Conservation (phyloP, 129 eudicot species). For the Lonicera japonica region DNA sequence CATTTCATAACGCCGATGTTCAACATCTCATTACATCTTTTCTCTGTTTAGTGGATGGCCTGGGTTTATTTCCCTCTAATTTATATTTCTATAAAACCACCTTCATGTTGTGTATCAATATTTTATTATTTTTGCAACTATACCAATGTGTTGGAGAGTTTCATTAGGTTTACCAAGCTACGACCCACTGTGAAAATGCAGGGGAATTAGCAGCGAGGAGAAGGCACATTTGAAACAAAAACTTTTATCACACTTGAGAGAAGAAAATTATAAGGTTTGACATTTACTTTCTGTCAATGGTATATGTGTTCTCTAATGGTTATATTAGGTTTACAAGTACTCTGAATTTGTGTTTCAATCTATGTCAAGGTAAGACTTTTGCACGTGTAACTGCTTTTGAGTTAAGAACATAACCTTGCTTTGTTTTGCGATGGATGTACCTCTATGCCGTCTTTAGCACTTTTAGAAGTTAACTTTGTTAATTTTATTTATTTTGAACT, state of each 20-base stretch:
- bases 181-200: constrained; percentile 21
- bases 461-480: neutral
- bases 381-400: neutral
- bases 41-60: neutral
- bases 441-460: neutral
- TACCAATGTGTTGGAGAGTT: neutral
- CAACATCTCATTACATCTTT: neutral
- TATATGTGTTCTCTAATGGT: constrained; percentile 11
- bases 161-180: neutral
- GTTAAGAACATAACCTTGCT: neutral
- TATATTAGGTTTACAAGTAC: neutral
- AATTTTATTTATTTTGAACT: neutral
- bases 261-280: constrained; percentile 82
- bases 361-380: neutral
- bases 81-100: neutral
- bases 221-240: constrained; percentile 72
- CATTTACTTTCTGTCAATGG: neutral
- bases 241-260: constrained; percentile 81
- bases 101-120: neutral
- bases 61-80: neutral
- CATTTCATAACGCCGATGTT: neutral
- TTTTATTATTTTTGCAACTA: neutral
- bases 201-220: constrained; percentile 84
- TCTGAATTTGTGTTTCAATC: neutral
- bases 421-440: neutral